Conservation (phyloP, 768 basidiomycete species). For the Neoboletus magnificus region DNA sequence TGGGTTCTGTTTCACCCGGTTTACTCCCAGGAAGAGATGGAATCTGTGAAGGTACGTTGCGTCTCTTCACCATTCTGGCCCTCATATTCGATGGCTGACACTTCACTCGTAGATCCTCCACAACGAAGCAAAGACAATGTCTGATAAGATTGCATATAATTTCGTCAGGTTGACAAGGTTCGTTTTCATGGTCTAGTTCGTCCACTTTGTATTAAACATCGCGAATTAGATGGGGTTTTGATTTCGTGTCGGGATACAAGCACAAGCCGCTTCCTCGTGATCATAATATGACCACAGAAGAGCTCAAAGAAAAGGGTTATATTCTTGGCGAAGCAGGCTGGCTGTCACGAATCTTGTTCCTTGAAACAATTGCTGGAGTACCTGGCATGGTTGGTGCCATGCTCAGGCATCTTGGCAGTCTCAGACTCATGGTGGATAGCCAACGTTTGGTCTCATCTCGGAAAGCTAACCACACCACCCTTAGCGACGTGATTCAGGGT, state of each 20-base stretch:
- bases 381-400: constrained; percentile 95
- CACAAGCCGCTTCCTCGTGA: constrained; percentile 62
- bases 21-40: constrained; percentile 72
- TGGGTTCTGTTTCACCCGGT: constrained; percentile 96
- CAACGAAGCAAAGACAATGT: constrained; percentile 55
- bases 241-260: constrained; percentile 83
- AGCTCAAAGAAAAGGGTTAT: constrained; percentile 73
- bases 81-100: constrained; percentile 1
- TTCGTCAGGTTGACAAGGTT: constrained; percentile 59
- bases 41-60: constrained; percentile 58
- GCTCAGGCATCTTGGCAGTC: constrained; percentile 81
- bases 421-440: constrained; percentile 75
- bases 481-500: constrained; percentile 55
- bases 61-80: neutral
- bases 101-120: constrained; percentile 58
- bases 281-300: constrained; percentile 61
- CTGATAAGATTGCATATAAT: constrained; percentile 69
- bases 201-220: constrained; percentile 2
- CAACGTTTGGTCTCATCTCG: constrained; percentile 8
- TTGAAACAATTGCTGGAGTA: constrained; percentile 92
- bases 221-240: constrained; percentile 60
- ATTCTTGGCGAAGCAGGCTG: constrained; percentile 73
- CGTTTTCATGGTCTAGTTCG: constrained; percentile 5
- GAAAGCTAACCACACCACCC: constrained; percentile 3
- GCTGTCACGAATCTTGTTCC: constrained; percentile 65